These are phyloP conservation scores for Zymoseptoria crescenta DNA, from an alignment of 2,329 filamentous ascomycete species.

Conservation along the genomic window DNA sequence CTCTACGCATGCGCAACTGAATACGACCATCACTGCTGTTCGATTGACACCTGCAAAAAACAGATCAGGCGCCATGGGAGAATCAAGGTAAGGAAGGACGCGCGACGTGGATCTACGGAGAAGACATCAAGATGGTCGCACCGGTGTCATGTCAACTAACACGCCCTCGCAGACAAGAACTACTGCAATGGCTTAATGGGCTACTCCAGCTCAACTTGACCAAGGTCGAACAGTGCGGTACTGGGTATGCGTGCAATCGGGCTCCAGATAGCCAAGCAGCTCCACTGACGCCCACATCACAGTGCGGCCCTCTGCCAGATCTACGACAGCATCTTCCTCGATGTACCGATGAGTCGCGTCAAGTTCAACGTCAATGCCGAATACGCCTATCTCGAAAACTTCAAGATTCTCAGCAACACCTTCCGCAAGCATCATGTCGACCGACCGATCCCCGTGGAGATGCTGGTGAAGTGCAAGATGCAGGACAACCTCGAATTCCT, in stretches of 20 bases:
- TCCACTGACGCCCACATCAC: conserved; percentile 14
- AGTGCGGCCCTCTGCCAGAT: conserved; percentile 95
- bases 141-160: conserved; percentile 6
- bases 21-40: background rate
- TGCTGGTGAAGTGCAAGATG: conserved; percentile 97
- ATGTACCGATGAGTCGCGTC: conserved; percentile 89
- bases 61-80: conserved; percentile 17
- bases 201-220: conserved; percentile 95
- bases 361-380: conserved; percentile 98
- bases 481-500: conserved; percentile 99
- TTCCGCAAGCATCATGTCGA: conserved; percentile 85
- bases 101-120: background rate
- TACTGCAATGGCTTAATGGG: conserved; percentile 94
- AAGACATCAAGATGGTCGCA: background rate
- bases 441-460: conserved; percentile 79
- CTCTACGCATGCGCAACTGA: background rate
- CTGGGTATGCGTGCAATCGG: conserved; percentile 59
- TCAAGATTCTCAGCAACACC: conserved; percentile 87
- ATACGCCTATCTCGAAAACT: conserved; percentile 97
- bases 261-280: conserved; percentile 2
- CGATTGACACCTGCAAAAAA: background rate
- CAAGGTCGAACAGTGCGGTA: conserved; percentile 98
- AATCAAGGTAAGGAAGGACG: conserved; percentile 15
- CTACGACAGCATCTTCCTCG: conserved; percentile 95
- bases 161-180: conserved; percentile 67